Conservation (phyloP, 2,329 filamentous ascomycete species). For the Botrytis aclada region DNA sequence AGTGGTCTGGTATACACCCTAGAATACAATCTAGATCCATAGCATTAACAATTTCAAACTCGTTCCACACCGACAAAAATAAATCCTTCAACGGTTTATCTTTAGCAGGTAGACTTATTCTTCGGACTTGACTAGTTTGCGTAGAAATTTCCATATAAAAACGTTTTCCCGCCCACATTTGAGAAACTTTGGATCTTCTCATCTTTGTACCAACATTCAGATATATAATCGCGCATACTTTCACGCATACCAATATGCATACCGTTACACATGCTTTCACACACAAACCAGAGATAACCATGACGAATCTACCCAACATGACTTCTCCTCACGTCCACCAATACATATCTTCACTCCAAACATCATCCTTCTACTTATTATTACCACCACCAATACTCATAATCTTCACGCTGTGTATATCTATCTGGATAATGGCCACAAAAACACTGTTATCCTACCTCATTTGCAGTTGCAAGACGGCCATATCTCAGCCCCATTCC, state of each 20-base stretch:
- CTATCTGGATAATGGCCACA: too few species aligned
- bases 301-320: not conserved
- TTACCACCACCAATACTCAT: too few species aligned
- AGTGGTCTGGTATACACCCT: too few species aligned
- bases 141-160: not conserved
- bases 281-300: not conserved
- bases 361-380: not conserved
- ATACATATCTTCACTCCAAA: not conserved
- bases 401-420: too few species aligned
- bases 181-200: not conserved
- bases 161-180: not conserved
- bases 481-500: too few species aligned
- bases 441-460: too few species aligned
- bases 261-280: not conserved
- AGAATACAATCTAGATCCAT: too few species aligned
- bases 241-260: not conserved
- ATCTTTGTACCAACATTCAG: not conserved
- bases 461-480: too few species aligned
- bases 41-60: too few species aligned
- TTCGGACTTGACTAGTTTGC: not conserved
- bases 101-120: not conserved
- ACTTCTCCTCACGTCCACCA: not conserved
- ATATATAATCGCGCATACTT: not conserved
- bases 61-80: too few species aligned
- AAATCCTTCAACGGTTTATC: not conserved